Evolutionary conservation across 2,329 filamentous ascomycete species (phyloP).

Genomic region (Phaeomoniella chlamydospora): DNA sequence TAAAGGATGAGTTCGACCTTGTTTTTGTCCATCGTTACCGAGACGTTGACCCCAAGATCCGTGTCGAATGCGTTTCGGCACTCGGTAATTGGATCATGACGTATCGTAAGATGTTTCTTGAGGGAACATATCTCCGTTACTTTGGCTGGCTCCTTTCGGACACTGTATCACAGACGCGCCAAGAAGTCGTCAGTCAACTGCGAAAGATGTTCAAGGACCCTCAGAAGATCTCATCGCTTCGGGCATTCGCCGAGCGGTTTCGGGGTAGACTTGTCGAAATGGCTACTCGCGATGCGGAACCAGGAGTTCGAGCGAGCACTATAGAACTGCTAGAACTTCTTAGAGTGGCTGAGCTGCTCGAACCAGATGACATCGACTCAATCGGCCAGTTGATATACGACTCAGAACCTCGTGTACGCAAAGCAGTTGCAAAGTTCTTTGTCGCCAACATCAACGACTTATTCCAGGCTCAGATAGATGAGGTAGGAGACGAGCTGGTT

Average conservation of each 20-base stretch:
- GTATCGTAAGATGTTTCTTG: conserved; percentile 77
- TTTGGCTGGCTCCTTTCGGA: conserved; percentile 94
- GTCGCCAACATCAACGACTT: conserved; percentile 72
- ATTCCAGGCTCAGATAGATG: conserved; percentile 65
- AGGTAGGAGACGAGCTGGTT: conserved; percentile 69
- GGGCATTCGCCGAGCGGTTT: conserved; percentile 89
- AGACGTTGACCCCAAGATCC: conserved; percentile 79
- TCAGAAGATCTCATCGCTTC: conserved; percentile 60
- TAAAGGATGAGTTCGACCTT: conserved; percentile 79
- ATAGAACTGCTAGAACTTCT: conserved; percentile 73
- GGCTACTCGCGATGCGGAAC: conserved; percentile 71
- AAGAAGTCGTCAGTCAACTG: conserved; percentile 79
- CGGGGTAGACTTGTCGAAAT: conserved; percentile 80
- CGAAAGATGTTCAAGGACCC: conserved; percentile 65
- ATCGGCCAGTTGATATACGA: conserved; percentile 85
- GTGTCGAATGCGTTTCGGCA: conserved; percentile 74
- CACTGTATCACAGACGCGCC: conserved; percentile 54
- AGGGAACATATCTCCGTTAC: conserved; percentile 81
- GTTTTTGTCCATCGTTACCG: conserved; percentile 93
- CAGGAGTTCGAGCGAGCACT: conserved; percentile 62
- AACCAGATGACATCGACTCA: conserved; percentile 80
- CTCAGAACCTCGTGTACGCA: conserved; percentile 67
- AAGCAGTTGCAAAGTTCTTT: conserved; percentile 82
- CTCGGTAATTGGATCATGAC: conserved; percentile 79
- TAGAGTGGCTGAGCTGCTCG: conserved; percentile 70